Percentiles rank a stretch among this genome's conserved stretches.
Conservation (phyloP, 108 stramenopile species). For the Seminavis robusta region DNA sequence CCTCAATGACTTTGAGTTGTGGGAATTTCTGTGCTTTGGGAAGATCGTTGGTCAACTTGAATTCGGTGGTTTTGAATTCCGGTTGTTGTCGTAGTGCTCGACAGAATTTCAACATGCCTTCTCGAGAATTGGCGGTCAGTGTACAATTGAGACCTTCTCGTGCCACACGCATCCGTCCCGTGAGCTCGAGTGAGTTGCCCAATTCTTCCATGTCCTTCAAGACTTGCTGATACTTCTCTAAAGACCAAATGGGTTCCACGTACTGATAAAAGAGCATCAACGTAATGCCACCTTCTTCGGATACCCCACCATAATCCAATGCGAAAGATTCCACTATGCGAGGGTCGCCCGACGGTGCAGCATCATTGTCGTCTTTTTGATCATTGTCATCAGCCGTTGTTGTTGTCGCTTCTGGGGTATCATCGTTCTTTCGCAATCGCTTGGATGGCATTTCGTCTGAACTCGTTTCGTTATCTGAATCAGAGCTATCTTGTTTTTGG, state of each 20-base stretch:
- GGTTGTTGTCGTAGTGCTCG: constrained; percentile 45
- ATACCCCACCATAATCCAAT: neutral
- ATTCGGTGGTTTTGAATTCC: constrained; percentile 75
- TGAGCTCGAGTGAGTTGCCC: constrained; percentile 46
- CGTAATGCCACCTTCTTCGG: constrained; percentile 21
- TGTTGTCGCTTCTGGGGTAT: neutral
- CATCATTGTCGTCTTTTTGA: neutral
- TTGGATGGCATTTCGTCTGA: neutral
- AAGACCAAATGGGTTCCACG: constrained; percentile 80
- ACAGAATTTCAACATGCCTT: constrained; percentile 56
- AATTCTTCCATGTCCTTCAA: constrained; percentile 34
- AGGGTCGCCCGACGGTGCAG: neutral
- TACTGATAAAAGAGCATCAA: constrained; percentile 90
- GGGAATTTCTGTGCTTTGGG: constrained; percentile 71
- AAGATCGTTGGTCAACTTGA: constrained; percentile 77
- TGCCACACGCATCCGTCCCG: constrained; percentile 83
- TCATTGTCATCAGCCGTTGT: neutral
- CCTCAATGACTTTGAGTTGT: constrained; percentile 68
- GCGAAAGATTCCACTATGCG: neutral
- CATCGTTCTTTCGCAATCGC: neutral
- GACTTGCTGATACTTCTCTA: constrained; percentile 49
- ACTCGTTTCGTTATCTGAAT: neutral
- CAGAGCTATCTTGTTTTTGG: constrained; percentile 2
- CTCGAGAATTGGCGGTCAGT: constrained; percentile 51
- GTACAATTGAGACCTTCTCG: constrained; percentile 91